Conservation (phyloP, 1,139 yeast genomes). For the Blastobotrys aristatus region DNA sequence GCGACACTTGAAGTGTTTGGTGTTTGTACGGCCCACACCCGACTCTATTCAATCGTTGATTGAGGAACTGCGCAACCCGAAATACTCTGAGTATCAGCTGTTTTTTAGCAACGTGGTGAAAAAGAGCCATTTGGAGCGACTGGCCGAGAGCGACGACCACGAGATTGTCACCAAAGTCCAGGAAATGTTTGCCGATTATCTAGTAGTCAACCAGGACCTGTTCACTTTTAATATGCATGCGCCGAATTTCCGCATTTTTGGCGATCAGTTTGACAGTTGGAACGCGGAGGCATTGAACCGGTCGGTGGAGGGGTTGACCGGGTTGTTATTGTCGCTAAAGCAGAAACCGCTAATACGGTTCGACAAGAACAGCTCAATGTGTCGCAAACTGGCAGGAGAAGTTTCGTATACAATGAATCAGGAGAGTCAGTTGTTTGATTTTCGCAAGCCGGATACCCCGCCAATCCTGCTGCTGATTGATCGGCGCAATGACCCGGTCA, state of each 20-base stretch:
- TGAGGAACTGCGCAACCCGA: constrained; percentile 70
- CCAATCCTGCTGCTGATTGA: constrained; percentile 78
- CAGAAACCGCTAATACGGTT: constrained; percentile 72
- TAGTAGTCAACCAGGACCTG: constrained; percentile 64
- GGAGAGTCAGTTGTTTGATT: constrained; percentile 58
- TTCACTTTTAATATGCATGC: constrained; percentile 44
- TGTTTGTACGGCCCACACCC: constrained; percentile 68
- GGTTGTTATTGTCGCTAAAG: constrained; percentile 68
- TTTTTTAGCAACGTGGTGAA: constrained; percentile 69
- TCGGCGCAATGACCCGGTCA: constrained; percentile 82
- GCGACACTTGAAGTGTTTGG: constrained; percentile 80
- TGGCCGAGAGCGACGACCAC: constrained; percentile 87
- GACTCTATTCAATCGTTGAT: constrained; percentile 56
- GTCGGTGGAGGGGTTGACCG: constrained; percentile 49
- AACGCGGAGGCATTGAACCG: constrained; percentile 45
- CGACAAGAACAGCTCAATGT: constrained; percentile 61
- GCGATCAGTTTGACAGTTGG: constrained; percentile 41
- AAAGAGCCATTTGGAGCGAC: constrained; percentile 71
- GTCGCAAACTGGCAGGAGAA: constrained; percentile 65
- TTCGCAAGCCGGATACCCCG: constrained; percentile 53
- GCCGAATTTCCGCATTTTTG: constrained; percentile 25
- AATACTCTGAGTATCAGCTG: constrained; percentile 68
- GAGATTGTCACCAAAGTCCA: constrained; percentile 72
- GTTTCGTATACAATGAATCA: constrained; percentile 38
- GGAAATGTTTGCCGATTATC: constrained; percentile 81